Evolutionary conservation across 2,329 filamentous ascomycete genomes (phyloP).

Genomic region (Sarocladiaceae sp.): DNA sequence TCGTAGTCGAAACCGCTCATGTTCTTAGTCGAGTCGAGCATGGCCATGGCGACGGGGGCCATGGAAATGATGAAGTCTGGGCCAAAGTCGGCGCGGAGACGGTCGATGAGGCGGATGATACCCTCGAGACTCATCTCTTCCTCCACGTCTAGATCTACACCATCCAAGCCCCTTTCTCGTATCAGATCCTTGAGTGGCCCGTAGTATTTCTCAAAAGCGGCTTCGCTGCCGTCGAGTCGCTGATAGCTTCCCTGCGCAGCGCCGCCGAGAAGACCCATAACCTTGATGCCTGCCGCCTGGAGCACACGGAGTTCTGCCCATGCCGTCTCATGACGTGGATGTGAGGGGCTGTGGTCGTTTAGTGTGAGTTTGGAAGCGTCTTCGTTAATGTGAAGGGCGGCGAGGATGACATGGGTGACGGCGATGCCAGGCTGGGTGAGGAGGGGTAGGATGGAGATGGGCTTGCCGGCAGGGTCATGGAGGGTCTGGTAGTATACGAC

Average conservation of each 20-base stretch:
- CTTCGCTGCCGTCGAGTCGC: constrained; percentile 44
- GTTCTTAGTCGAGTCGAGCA: constrained; percentile 49
- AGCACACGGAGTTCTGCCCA: constrained; percentile 73
- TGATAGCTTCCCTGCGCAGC: constrained; percentile 68
- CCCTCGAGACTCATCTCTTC: constrained; percentile 65
- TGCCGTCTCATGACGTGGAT: constrained; percentile 61
- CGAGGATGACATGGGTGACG: constrained; percentile 76
- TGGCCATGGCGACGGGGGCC: constrained; percentile 72
- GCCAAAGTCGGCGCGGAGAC: constrained; percentile 64
- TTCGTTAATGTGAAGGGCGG: constrained; percentile 77
- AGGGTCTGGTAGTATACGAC: constrained; percentile 51
- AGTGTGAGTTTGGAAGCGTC: constrained; percentile 61
- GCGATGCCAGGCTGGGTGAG: constrained; percentile 40
- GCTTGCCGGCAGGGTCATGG: constrained; percentile 35
- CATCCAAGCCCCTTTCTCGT: constrained; percentile 54
- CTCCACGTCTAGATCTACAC: constrained; percentile 74
- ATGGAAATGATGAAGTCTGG: constrained; percentile 68
- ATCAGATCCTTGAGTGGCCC: constrained; percentile 60
- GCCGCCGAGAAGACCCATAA: constrained; percentile 83
- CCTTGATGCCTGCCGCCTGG: constrained; percentile 67
- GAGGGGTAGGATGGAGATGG: constrained; percentile 48
- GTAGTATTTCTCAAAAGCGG: constrained; percentile 68
- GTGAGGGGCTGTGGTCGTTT: constrained; percentile 70
- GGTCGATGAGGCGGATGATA: constrained; percentile 60
- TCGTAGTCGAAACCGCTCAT: constrained; percentile 80